Evolutionary conservation across 1,284 basidiomycete genomes (phyloP), one percentile per base, ranked within the genome.

Genomic region (Marasmius oreades): DNA sequence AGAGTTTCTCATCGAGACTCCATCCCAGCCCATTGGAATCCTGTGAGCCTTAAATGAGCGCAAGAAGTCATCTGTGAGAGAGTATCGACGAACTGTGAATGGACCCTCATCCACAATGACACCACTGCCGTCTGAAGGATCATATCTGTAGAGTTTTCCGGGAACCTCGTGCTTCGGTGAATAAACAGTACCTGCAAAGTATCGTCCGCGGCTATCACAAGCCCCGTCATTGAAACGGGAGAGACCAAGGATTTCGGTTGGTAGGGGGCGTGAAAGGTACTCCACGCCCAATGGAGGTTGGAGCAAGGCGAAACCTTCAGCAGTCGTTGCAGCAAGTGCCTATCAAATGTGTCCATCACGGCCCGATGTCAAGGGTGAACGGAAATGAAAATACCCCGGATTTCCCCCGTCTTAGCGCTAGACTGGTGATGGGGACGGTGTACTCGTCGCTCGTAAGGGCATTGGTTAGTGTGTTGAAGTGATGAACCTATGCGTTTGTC

Each of bases 221-320:
- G 77, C 85, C 37, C 86, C 86, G 63, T 88, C 85, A 66, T 88
- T 88, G 71, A 88, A 87, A 46, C 86, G 77, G 22, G 77, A 80
- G 61, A 78, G 69, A 10, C 71, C 65, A 22, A 63, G 62, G 43
- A 80, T 70, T 22, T 73, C 65, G 7, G 68, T 61, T 14, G 76
- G 70, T 7, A 87, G 66, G 12, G 85, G 84, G 64, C 76, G 67
- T 56, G 67, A 72, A 55, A 85, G 62, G 64, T 84, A 81, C 51
- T 70, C 67, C 37, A 83, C 66, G 23, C 61, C 70, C 26, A 75
- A 74, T 53, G 73, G 50, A 20, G 53, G 26, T 5, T 47, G 45
- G 14, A 61, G 34, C n/a, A 55, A 34, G n/a, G 77, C 81, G 65
- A 81, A 80, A 11, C 84, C 84, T 60, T 72, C 65, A 2, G 74